Conservation (phyloP, 352 stramenopile species). For the Thraustochytrium striatum region DNA sequence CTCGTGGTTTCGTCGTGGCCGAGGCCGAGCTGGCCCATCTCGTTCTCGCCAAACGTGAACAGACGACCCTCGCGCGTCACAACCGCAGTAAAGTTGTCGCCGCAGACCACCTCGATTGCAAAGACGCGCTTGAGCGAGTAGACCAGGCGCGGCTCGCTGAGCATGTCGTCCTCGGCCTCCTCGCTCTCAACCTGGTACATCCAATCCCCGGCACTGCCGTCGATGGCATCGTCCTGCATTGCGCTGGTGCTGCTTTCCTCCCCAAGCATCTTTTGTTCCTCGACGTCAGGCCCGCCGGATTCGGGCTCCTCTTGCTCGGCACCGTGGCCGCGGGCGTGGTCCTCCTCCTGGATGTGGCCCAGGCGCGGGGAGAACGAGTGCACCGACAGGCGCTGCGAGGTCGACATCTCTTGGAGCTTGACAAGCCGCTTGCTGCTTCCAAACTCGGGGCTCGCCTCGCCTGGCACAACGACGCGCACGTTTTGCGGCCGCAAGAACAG, state of each 20-base stretch:
- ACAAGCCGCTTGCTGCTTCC: neutral
- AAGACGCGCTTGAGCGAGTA: neutral
- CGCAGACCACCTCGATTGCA: conserved; percentile 34
- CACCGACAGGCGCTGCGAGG: neutral
- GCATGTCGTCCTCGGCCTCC: neutral
- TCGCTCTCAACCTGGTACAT: conserved; percentile 10
- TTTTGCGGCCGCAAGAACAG: conserved; percentile 15
- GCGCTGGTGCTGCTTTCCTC: neutral
- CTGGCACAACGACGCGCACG: neutral
- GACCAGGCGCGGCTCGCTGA: conserved; percentile 18
- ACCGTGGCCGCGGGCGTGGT: too few species aligned
- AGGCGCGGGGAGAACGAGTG: neutral
- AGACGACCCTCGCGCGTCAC: conserved; percentile 30
- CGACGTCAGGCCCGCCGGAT: neutral
- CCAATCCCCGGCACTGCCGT: neutral
- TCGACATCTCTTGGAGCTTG: neutral
- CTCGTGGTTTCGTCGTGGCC: conserved; percentile 25
- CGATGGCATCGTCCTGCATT: neutral
- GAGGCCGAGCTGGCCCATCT: conserved; percentile 49
- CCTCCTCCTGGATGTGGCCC: neutral
- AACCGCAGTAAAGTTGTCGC: neutral
- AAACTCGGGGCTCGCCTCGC: neutral
- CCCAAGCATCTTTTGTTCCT: neutral
- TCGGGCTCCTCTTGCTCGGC: neutral
- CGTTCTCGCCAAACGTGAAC: conserved; percentile 46